Percentiles rank a stretch among this genome's conserved stretches.
Evolutionary conservation across 495 filamentous ascomycete species (phyloP).

Genomic region (Aspergillus sclerotioniger): DNA sequence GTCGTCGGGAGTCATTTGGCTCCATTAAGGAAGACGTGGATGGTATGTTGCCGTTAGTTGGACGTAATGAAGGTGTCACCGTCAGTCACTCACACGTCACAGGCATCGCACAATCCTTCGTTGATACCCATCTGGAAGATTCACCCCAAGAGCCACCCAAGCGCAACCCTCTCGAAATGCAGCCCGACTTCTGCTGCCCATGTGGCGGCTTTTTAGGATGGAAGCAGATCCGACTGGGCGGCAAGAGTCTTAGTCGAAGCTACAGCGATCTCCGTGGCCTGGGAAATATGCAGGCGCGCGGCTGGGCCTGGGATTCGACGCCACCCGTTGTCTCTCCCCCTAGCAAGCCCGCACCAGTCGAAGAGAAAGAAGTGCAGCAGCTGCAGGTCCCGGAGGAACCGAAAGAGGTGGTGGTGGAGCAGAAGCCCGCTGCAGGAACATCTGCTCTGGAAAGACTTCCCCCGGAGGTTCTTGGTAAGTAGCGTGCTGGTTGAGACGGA

Average conservation of each 20-base stretch:
- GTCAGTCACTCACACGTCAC: slow-evolving; percentile 10
- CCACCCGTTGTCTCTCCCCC: slow-evolving; percentile 23
- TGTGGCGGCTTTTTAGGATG: slow-evolving; percentile 69
- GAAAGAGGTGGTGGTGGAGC: not conserved
- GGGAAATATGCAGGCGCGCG: slow-evolving; percentile 41
- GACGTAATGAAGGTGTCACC: not conserved
- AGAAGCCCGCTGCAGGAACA: slow-evolving; percentile 22
- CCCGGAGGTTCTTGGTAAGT: slow-evolving; percentile 69
- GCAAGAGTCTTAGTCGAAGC: slow-evolving; percentile 68
- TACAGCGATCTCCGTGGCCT: slow-evolving; percentile 64
- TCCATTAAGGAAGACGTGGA: slow-evolving; percentile 49
- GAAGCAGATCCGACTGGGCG: slow-evolving; percentile 67
- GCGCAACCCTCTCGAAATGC: slow-evolving; percentile 32
- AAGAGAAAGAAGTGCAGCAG: slow-evolving; percentile 17
- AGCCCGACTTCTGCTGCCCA: slow-evolving; percentile 63
- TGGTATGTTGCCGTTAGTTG: slow-evolving; percentile 29
- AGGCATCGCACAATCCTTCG: slow-evolving; percentile 71
- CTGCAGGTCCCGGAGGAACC: slow-evolving; percentile 27
- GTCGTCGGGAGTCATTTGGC: slow-evolving; percentile 42
- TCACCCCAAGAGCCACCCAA: slow-evolving; percentile 50
- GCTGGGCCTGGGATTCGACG: slow-evolving; percentile 56
- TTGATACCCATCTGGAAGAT: slow-evolving; percentile 62
- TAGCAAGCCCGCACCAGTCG: slow-evolving; percentile 26
- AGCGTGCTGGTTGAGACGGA: slow-evolving; percentile 8
- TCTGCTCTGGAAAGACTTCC: slow-evolving; percentile 66